Conservation (phyloP, 2,329 filamentous ascomycete genomes). For the Aspergillus sp. region DNA sequence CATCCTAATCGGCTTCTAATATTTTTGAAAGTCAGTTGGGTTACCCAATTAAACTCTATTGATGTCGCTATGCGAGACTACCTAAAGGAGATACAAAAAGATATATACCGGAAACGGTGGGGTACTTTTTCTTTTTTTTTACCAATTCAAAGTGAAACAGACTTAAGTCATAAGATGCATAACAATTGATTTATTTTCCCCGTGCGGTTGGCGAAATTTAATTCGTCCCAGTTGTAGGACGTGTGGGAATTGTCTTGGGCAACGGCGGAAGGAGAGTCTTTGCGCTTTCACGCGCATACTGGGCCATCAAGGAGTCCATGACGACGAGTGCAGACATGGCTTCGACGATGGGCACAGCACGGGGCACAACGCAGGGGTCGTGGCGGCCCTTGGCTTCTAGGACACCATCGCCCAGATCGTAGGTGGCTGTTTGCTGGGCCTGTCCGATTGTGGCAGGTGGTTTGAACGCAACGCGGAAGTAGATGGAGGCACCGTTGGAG, state of each 20-base stretch:
- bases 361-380: constrained; percentile 87
- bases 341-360: constrained; percentile 73
- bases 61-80: constrained; percentile 1
- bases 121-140: neutral
- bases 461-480: constrained; percentile 95
- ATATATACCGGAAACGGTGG: neutral
- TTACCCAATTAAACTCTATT: constrained; percentile 1
- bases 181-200: constrained; percentile 1
- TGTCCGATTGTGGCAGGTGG: constrained; percentile 90
- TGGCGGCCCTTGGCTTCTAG: constrained; percentile 91
- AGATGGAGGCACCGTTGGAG: constrained; percentile 88
- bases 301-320: constrained; percentile 82
- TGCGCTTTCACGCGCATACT: constrained; percentile 63
- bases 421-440: constrained; percentile 79
- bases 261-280: constrained; percentile 47
- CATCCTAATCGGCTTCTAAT: neutral
- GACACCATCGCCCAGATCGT: constrained; percentile 72
- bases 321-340: constrained; percentile 86
- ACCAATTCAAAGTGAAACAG: neutral
- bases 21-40: neutral
- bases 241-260: constrained; percentile 36
- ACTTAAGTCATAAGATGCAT: constrained; percentile 2
- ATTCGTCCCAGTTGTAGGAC: constrained; percentile 23
- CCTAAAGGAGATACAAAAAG: neutral
- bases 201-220: neutral